phyloP scores from a whole-genome alignment of 768 basidiomycete genomes.

The Rhodotorula diobovata region DNA sequence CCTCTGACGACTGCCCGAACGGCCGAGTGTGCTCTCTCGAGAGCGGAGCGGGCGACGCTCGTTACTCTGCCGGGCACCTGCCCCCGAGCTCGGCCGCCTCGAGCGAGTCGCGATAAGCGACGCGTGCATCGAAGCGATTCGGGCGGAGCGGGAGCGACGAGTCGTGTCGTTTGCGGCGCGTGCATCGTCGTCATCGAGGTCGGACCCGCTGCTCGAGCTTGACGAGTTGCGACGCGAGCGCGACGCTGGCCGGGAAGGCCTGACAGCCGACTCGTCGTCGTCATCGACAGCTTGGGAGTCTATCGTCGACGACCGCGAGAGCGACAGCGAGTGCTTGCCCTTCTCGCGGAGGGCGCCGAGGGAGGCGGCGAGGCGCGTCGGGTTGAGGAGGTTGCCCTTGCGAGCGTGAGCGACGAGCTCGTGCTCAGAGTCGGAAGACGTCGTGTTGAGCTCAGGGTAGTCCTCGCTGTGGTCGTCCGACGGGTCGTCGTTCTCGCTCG shows the following conservation, averaged over 20 bases:
- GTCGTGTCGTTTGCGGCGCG: background rate
- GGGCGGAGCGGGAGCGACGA: slow-evolving; percentile 17
- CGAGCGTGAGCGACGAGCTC: background rate
- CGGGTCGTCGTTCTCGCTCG: slow-evolving; percentile 20
- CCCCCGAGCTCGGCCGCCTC: slow-evolving; percentile 20
- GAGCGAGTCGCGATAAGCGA: slow-evolving; percentile 27
- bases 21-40: slow-evolving; percentile 5
- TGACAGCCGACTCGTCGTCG: background rate
- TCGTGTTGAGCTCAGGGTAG: slow-evolving; percentile 19
- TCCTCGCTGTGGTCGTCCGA: background rate
- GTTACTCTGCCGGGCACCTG: background rate
- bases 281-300: background rate
- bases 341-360: slow-evolving; percentile 16
- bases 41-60: slow-evolving; percentile 1
- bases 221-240: slow-evolving; percentile 15
- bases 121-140: slow-evolving; percentile 27
- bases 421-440: slow-evolving; percentile 32
- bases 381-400: slow-evolving; percentile 1
- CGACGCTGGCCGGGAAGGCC: background rate
- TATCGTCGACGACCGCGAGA: background rate
- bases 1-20: slow-evolving; percentile 3
- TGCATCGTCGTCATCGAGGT: slow-evolving; percentile 8
- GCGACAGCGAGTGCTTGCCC: background rate
- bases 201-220: slow-evolving; percentile 20
- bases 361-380: slow-evolving; percentile 25